phyloP scores from a whole-genome alignment of 2,329 filamentous ascomycete species.

The Colletotrichum magnum region DNA sequence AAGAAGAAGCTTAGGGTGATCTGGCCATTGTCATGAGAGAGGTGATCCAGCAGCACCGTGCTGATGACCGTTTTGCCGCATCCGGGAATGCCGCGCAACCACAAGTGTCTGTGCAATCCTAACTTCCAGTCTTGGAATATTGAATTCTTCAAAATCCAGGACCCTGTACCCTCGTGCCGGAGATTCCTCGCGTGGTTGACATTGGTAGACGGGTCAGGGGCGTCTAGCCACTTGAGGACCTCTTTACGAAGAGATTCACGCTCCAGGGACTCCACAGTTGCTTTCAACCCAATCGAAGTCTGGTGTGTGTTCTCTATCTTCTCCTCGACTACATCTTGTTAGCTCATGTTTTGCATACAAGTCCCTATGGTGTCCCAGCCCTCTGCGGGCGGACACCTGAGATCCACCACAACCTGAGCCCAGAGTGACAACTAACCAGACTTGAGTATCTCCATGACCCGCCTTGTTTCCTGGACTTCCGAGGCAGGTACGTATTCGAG shows the following conservation, averaged over 20 bases:
- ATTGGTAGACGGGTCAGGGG: constrained; percentile 37
- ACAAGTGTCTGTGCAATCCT: constrained; percentile 40
- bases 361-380: too few relatives aligned
- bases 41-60: constrained; percentile 39
- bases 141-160: constrained; percentile 36
- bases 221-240: constrained; percentile 39
- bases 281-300: background rate
- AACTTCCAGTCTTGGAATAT: constrained; percentile 38
- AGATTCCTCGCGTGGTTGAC: constrained; percentile 26
- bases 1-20: constrained; percentile 42
- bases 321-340: background rate
- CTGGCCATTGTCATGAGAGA: background rate
- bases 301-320: background rate
- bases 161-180: constrained; percentile 33
- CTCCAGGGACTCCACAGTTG: background rate
- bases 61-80: constrained; percentile 44
- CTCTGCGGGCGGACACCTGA: background rate
- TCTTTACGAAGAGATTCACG: background rate
- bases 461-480: background rate
- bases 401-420: background rate
- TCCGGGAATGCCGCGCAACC: constrained; percentile 42
- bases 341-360: background rate
- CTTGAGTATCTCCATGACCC: background rate
- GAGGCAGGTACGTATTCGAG: background rate
- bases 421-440: background rate